Conservation (phyloP, 305 asterid species). For the Petunia hybrid region DNA sequence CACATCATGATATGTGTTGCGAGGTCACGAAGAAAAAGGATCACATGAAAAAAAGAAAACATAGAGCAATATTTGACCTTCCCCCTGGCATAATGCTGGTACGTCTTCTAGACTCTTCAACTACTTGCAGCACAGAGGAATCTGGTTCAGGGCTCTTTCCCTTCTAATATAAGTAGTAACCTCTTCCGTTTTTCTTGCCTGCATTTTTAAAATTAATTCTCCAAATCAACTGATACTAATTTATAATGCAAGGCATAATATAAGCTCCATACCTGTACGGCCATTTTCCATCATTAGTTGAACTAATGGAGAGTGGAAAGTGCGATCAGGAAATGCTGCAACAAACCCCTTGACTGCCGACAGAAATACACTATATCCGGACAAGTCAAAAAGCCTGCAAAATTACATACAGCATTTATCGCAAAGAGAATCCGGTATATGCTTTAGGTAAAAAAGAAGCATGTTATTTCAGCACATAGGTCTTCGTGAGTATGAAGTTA, state of each 20-base stretch:
- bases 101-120: constrained; percentile 49
- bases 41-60: not conserved
- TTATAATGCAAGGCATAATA: constrained; percentile 16
- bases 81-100: constrained; percentile 48
- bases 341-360: constrained; percentile 37
- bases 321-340: constrained; percentile 41
- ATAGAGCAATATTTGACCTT: constrained; percentile 38
- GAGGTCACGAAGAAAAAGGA: not conserved
- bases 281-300: constrained; percentile 41
- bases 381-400: constrained; percentile 43
- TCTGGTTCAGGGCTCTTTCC: constrained; percentile 55
- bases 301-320: constrained; percentile 44
- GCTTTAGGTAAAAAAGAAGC: no score
- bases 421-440: no score
- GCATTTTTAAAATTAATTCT: constrained; percentile 17
- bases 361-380: constrained; percentile 41
- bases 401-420: not conserved
- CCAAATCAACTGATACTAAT: not conserved
- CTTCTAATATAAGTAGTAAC: constrained; percentile 50
- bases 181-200: constrained; percentile 53
- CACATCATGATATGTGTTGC: not conserved
- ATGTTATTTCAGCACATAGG: no score
- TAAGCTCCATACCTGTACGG: constrained; percentile 26
- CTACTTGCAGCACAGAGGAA: constrained; percentile 44
- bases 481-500: no score